A percentile compares a stretch with the other conserved stretches of the same genome.
phyloP scores from a whole-genome alignment of 1,284 basidiomycete genomes.

The Puccinia polysora region DNA sequence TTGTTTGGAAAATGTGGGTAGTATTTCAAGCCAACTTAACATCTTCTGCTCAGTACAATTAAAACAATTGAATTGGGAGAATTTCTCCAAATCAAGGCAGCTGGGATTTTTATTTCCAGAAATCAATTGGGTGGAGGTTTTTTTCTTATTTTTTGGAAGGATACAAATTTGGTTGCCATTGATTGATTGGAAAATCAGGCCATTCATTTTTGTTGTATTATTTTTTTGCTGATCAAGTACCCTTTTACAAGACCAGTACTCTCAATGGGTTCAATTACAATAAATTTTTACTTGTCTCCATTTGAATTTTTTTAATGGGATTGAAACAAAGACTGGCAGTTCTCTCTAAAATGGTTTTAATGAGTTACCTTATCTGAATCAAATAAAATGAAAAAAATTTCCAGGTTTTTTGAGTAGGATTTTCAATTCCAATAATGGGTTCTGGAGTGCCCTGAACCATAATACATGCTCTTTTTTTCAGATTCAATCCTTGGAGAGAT shows the following conservation, averaged over 20 bases:
- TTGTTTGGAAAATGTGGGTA: too few species aligned
- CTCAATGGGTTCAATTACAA: constrained; percentile 75
- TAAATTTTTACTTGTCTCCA: constrained; percentile 84
- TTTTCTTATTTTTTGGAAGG: constrained; percentile 79
- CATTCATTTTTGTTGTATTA: neutral
- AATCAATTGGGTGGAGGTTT: constrained; percentile 61
- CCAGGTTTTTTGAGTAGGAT: constrained; percentile 71
- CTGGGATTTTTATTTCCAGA: constrained; percentile 85
- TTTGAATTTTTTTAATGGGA: constrained; percentile 71
- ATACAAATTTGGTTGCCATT: constrained; percentile 65
- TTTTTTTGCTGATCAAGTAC: constrained; percentile 42
- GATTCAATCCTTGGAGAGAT: too few species aligned
- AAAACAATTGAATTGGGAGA: constrained; percentile 61
- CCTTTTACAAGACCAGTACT: constrained; percentile 58
- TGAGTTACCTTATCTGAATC: constrained; percentile 77
- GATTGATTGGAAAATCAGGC: constrained; percentile 55
- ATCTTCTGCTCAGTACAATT: constrained; percentile 87
- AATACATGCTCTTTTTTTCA: too few species aligned
- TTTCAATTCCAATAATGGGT: constrained; percentile 63
- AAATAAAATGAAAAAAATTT: constrained; percentile 64
- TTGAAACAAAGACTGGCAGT: constrained; percentile 53
- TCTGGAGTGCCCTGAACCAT: constrained; percentile 47
- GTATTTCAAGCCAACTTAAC: too few species aligned
- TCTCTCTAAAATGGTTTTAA: constrained; percentile 73
- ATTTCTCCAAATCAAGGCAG: constrained; percentile 59